Evolutionary conservation across 495 filamentous ascomycete species (phyloP).

Genomic region (Podospora anserina): DNA sequence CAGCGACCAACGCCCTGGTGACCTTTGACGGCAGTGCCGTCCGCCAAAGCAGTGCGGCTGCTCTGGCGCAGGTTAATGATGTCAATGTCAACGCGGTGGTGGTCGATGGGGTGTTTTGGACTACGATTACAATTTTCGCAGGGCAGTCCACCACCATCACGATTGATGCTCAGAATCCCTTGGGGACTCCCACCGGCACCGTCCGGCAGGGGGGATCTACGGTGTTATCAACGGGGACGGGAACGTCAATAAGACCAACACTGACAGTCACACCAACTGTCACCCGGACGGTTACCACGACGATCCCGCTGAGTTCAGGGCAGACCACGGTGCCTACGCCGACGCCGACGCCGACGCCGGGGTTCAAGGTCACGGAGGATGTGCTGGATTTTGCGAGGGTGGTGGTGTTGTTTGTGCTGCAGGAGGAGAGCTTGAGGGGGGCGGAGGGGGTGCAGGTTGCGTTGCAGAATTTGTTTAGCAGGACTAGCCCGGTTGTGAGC

Average conservation of each 20-base stretch:
- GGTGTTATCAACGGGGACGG: slow-evolving; percentile 27
- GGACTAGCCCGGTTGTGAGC: slow-evolving; percentile 20
- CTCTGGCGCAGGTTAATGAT: slow-evolving; percentile 18
- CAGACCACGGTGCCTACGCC: slow-evolving; percentile 17
- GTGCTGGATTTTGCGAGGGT: slow-evolving; percentile 66
- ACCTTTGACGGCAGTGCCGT: slow-evolving; percentile 63
- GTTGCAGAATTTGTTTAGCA: slow-evolving; percentile 54
- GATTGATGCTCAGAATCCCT: slow-evolving; percentile 18
- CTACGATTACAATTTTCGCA: slow-evolving; percentile 38
- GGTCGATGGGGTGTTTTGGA: slow-evolving; percentile 31
- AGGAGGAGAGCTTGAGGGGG: slow-evolving; percentile 47
- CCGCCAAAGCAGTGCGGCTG: slow-evolving; percentile 26
- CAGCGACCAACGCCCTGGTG: slow-evolving; percentile 78
- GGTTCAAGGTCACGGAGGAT: slow-evolving; percentile 45
- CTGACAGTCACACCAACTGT: slow-evolving; percentile 21
- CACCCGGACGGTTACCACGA: slow-evolving; percentile 31
- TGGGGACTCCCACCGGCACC: not conserved
- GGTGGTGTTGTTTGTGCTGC: slow-evolving; percentile 60
- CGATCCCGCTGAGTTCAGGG: slow-evolving; percentile 27
- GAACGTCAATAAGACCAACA: slow-evolving; percentile 11
- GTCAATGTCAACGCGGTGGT: slow-evolving; percentile 27
- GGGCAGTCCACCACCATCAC: slow-evolving; percentile 35
- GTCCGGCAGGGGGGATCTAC: slow-evolving; percentile 10
- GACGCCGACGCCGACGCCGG: slow-evolving; percentile 26
- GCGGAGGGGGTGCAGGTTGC: slow-evolving; percentile 56